A percentile compares a stretch with the other conserved stretches of the same genome.
These are phyloP conservation scores for Ulota crispa DNA, from an alignment of 225 moss, liverwort and hornwort species.

Conservation along the genomic window DNA sequence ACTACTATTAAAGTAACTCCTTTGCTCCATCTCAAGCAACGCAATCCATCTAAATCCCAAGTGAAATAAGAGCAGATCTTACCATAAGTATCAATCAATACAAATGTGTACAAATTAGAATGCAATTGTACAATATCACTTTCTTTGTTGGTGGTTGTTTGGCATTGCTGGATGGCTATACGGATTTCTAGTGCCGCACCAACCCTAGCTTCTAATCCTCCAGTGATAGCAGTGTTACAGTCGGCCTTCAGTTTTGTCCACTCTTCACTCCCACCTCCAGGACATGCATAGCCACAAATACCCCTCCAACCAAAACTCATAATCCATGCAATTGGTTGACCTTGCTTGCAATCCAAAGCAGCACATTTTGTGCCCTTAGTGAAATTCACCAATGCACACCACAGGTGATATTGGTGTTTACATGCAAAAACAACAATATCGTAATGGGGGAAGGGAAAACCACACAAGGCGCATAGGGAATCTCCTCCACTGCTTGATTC, in stretches of 20 bases:
- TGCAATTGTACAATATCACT: background rate
- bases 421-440: background rate
- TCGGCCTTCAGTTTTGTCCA: background rate
- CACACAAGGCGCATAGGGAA: background rate
- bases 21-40: rapidly evolving
- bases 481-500: background rate
- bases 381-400: background rate
- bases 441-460: background rate
- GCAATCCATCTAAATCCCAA: background rate
- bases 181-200: too few species aligned
- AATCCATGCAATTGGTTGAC: too few species aligned
- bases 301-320: too few species aligned
- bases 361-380: background rate
- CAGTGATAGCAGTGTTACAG: too few species aligned
- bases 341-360: background rate
- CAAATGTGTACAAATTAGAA: background rate
- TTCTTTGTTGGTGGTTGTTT: background rate
- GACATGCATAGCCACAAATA: too few species aligned
- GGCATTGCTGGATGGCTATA: too few species aligned
- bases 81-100: background rate
- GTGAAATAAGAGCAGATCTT: background rate
- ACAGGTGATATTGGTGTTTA: background rate
- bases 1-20: too few species aligned
- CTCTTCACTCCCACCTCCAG: background rate
- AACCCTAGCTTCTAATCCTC: background rate